phyloP scores from a whole-genome alignment of 1,284 basidiomycete species.

The Gomphus sp. region DNA sequence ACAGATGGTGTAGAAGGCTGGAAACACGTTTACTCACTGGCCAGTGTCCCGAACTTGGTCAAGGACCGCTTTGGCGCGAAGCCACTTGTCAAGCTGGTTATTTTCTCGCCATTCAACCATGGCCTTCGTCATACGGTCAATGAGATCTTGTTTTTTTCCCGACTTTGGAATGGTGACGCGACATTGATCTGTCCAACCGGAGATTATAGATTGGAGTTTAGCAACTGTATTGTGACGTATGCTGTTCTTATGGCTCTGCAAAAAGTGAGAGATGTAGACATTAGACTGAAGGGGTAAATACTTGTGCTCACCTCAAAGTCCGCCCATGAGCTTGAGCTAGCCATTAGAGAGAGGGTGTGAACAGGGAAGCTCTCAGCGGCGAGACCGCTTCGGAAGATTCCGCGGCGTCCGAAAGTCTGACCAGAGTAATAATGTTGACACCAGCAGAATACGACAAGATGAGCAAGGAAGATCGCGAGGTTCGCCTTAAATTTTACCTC shows the following conservation, averaged over 20 bases:
- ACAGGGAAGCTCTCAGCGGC: not conserved
- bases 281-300: not conserved
- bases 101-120: slow-evolving; percentile 50
- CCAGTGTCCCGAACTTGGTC: slow-evolving; percentile 50
- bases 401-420: slow-evolving; percentile 12
- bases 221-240: slow-evolving; percentile 61
- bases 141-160: slow-evolving; percentile 80
- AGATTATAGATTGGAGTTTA: slow-evolving; percentile 66
- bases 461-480: slow-evolving; percentile 65
- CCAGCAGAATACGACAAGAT: slow-evolving; percentile 72
- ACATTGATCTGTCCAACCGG: slow-evolving; percentile 67
- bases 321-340: slow-evolving; percentile 40
- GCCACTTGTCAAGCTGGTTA: slow-evolving; percentile 52
- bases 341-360: slow-evolving; percentile 25
- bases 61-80: slow-evolving; percentile 52
- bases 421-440: slow-evolving; percentile 23
- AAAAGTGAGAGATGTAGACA: slow-evolving; percentile 3
- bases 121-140: slow-evolving; percentile 52
- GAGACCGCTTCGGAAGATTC: slow-evolving; percentile 3
- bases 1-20: not conserved
- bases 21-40: slow-evolving; percentile 38
- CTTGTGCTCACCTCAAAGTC: slow-evolving; percentile 49
- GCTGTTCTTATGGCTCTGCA: slow-evolving; percentile 36
- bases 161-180: slow-evolving; percentile 55
- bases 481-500: not conserved